Percentiles rank a stretch among this genome's conserved stretches.
Conservation (phyloP, 805 yeast species). For the Saturnispora gosingensis region DNA sequence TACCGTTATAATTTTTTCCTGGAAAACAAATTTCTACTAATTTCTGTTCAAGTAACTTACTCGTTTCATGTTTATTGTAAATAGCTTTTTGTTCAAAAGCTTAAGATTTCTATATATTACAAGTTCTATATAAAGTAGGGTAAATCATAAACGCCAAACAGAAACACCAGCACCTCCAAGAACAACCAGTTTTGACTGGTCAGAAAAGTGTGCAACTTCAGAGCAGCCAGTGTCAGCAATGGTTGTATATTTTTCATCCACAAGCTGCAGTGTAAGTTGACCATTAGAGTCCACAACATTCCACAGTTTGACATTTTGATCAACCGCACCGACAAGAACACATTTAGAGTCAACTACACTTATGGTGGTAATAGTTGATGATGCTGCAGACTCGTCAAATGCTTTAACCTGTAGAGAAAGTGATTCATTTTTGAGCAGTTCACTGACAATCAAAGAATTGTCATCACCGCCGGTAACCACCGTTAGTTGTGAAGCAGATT, state of each 20-base stretch:
- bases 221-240: constrained; percentile 86
- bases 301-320: constrained; percentile 73
- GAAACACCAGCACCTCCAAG: constrained; percentile 76
- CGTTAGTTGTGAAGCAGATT: constrained; percentile 10
- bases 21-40: no score
- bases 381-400: constrained; percentile 54
- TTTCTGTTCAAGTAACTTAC: background rate
- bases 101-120: background rate
- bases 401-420: constrained; percentile 24
- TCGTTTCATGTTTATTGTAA: background rate
- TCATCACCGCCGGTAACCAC: constrained; percentile 90
- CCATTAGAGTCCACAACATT: constrained; percentile 12
- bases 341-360: constrained; percentile 23
- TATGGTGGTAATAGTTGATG: constrained; percentile 77
- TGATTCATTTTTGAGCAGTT: constrained; percentile 20
- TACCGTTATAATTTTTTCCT: background rate
- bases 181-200: constrained; percentile 29
- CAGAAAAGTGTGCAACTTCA: constrained; percentile 28
- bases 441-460: constrained; percentile 49
- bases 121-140: background rate
- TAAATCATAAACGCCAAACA: constrained; percentile 14
- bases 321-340: constrained; percentile 69
- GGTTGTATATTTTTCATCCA: constrained; percentile 53
- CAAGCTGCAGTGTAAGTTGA: constrained; percentile 24
- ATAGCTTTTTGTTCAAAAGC: background rate